Evolutionary conservation across 225 moss, liverwort and hornwort species (phyloP).

Genomic region (Pseudoscleropodium purum): DNA sequence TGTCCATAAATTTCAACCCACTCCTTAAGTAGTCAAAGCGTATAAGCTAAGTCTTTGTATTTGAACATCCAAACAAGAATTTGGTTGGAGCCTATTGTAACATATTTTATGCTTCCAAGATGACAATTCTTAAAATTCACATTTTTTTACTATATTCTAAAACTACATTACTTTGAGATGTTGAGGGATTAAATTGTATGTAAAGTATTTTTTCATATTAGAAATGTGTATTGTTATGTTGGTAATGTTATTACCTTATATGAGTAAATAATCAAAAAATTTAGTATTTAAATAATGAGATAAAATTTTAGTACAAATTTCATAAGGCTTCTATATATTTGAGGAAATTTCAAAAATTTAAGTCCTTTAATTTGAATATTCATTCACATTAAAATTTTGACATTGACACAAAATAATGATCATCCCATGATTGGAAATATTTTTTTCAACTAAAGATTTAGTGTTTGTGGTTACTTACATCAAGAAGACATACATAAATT

Average conservation of each 20-base stretch:
- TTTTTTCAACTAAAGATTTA: no score
- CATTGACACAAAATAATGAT: no score
- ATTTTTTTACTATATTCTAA: neutral
- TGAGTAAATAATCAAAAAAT: accelerated
- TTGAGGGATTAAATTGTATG: accelerated
- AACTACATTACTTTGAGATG: accelerated
- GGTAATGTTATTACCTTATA: neutral
- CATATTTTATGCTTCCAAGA: neutral
- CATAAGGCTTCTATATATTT: accelerated
- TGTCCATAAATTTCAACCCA: neutral
- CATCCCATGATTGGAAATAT: no score
- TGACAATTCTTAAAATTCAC: no score
- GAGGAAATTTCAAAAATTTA: neutral
- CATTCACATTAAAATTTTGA: no score
- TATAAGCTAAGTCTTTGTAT: no score
- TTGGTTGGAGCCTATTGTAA: accelerated
- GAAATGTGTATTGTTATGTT: accelerated
- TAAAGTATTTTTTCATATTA: neutral
- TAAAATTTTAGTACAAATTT: no score
- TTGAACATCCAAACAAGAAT: neutral
- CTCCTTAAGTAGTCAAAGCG: neutral
- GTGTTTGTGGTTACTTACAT: no score
- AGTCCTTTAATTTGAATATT: no score
- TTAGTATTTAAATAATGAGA: neutral
- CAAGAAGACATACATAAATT: neutral